phyloP scores from a whole-genome alignment of 805 yeast genomes.

The Cyberlindnera suaveolens region DNA sequence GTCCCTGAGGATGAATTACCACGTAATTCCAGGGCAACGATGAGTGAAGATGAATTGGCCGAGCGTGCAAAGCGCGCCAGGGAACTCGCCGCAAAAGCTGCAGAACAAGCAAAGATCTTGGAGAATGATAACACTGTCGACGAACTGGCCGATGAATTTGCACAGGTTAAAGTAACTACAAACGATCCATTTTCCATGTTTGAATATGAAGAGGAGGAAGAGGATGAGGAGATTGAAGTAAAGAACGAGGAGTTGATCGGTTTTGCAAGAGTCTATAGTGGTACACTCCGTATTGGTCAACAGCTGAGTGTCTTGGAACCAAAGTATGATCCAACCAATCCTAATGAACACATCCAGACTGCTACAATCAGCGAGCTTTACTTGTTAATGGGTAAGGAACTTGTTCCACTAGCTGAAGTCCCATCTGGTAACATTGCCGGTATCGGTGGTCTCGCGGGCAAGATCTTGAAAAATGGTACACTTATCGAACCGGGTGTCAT shows the following conservation, averaged over 20 bases:
- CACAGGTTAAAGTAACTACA: constrained; percentile 17
- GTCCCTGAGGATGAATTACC: constrained; percentile 82
- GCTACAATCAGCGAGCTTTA: constrained; percentile 65
- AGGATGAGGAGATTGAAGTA: constrained; percentile 34
- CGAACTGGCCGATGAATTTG: constrained; percentile 20
- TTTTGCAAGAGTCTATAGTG: constrained; percentile 84
- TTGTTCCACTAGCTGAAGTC: constrained; percentile 68
- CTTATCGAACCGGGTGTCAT: constrained; percentile 48
- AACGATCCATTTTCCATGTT: constrained; percentile 35
- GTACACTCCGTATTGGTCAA: constrained; percentile 72
- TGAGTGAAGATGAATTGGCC: constrained; percentile 49
- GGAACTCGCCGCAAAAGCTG: constrained; percentile 62
- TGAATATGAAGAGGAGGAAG: constrained; percentile 48
- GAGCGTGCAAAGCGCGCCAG: constrained; percentile 63
- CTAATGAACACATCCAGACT: constrained; percentile 47
- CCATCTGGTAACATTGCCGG: constrained; percentile 97
- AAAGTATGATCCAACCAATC: constrained; percentile 65
- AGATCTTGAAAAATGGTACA: constrained; percentile 83
- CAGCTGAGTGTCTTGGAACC: constrained; percentile 78
- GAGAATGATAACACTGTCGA: constrained; percentile 13
- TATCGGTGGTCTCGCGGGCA: constrained; percentile 82
- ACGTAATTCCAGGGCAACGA: constrained; percentile 32
- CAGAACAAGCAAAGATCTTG: constrained; percentile 39
- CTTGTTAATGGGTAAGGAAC: constrained; percentile 88
- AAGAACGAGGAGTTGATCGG: constrained; percentile 71